Evolutionary conservation across 192 early-diverging fungal species (phyloP), one percentile per base, ranked within the genome.

Genomic region (Backusella parvicylindrica): DNA sequence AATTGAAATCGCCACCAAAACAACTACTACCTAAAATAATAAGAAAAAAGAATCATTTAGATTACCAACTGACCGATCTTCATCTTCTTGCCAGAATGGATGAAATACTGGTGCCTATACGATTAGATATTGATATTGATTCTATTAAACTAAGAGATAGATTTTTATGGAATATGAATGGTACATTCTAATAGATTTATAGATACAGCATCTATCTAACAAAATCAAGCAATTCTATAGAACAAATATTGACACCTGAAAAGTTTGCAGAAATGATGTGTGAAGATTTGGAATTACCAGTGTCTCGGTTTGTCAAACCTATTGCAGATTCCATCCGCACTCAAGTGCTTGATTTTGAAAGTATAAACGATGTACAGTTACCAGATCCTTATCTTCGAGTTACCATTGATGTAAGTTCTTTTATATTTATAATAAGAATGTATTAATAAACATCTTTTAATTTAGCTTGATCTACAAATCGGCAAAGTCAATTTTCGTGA

Each of bases 111-210:
- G 93, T 98, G 1, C 96, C 96, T 7, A 96, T 98, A 35, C 86
- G 94, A 12, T 79, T 98, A n/a, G 95, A 98, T 77, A 79, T 97
- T 81, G 96, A 98, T 81, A 76, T 94, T 0, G 94, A 95, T 49
- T 94, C 94, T 43, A 84, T 92, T 70, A 93, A 93, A 60, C 79
- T 97, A 66, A 87, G 94, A 31, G 96, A 98, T 72, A 86, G 91
- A 18, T 98, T 98, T 81, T 89, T 92, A 28, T 98, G 96, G 96
- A 98, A 98, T 75, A 86, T 95, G 67, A 92, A 96, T 75, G 92
- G 91, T 92, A 80, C n/a, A n/a, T n/a, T n/a, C n/a, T n/a, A n/a
- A n/a, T n/a, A n/a, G n/a, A n/a, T n/a, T n/a, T n/a, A n/a, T n/a
- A 47, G 4, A 47, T 12, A 60, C 9, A 11, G 21, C 0, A 2